A percentile compares a stretch with the other conserved stretches of the same genome.
phyloP scores from a whole-genome alignment of 139 green algal species.

The Micromonas pusilla region DNA sequence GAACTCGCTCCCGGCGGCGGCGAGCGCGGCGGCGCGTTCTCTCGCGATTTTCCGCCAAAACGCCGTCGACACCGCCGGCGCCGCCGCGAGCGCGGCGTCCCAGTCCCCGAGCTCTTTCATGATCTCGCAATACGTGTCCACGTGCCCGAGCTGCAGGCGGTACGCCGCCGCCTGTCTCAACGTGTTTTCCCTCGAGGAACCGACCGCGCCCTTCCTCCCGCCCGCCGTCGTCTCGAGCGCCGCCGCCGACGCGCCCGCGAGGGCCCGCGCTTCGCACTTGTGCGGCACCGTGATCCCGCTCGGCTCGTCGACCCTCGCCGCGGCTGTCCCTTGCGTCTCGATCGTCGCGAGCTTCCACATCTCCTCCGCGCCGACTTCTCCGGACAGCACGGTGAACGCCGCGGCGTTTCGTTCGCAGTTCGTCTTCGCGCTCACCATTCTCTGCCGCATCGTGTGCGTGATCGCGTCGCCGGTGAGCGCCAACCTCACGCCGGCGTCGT shows the following conservation, averaged over 20 bases:
- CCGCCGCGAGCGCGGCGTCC: conserved; percentile 18
- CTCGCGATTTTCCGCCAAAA: conserved; percentile 22
- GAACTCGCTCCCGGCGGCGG: not conserved
- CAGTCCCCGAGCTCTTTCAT: conserved; percentile 31
- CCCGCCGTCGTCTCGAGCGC: not conserved
- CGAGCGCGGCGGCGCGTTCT: not conserved
- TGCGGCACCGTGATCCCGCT: conserved; percentile 1
- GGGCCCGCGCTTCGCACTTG: not conserved
- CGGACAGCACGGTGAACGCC: not conserved
- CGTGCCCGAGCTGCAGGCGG: conserved; percentile 9
- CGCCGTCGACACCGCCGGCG: conserved; percentile 8
- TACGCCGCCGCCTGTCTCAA: conserved; percentile 9
- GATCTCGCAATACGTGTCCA: conserved; percentile 24
- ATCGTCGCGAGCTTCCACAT: not conserved
- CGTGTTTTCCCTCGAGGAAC: conserved; percentile 6
- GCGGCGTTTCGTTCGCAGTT: not conserved
- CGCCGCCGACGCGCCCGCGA: not conserved
- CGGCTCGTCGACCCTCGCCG: not conserved
- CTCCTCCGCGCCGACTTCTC: not conserved
- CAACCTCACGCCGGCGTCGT: not conserved
- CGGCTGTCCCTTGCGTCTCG: conserved; percentile 2
- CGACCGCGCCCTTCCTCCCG: conserved; percentile 8
- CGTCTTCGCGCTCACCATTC: not conserved
- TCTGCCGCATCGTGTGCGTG: not conserved
- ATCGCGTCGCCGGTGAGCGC: too few relatives aligned